These are phyloP conservation scores for Nicotiana undulata DNA, from an alignment of 257 asterid species.

Conservation along the genomic window DNA sequence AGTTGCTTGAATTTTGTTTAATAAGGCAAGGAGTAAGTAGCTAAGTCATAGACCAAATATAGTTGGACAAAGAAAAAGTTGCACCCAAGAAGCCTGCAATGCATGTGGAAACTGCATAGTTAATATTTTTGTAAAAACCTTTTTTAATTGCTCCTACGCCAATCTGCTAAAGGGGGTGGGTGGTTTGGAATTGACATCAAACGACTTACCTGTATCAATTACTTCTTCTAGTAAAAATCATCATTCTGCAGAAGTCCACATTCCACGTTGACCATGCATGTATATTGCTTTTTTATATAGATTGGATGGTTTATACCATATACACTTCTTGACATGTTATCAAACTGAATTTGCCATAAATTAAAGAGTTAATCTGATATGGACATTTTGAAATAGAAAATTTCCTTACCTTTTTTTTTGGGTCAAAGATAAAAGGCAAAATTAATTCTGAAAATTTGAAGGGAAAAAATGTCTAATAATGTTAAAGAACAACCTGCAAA, in stretches of 20 bases:
- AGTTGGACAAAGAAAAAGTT: background rate
- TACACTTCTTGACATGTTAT: too few species aligned
- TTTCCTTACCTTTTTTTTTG: background rate
- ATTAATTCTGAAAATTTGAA: background rate
- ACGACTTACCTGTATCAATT: background rate
- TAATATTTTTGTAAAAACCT: background rate
- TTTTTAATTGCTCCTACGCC: background rate
- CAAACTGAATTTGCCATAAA: background rate
- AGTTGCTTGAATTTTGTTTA: background rate
- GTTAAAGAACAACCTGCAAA: background rate
- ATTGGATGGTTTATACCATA: too few species aligned
- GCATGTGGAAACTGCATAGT: background rate
- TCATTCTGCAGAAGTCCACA: background rate
- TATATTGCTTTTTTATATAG: background rate
- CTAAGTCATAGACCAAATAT: background rate
- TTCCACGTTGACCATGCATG: background rate
- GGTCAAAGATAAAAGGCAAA: background rate
- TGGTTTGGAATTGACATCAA: background rate
- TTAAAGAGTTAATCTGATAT: background rate
- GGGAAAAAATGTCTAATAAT: background rate
- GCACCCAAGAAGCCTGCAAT: background rate
- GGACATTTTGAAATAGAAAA: background rate
- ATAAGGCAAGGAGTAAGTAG: background rate
- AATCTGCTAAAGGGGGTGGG: background rate
- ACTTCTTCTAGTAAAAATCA: background rate